A percentile compares a stretch with the other conserved stretches of the same genome.
These are phyloP conservation scores for Colletotrichum camelliae DNA, from an alignment of 2,329 filamentous ascomycete species.

Conservation along the genomic window DNA sequence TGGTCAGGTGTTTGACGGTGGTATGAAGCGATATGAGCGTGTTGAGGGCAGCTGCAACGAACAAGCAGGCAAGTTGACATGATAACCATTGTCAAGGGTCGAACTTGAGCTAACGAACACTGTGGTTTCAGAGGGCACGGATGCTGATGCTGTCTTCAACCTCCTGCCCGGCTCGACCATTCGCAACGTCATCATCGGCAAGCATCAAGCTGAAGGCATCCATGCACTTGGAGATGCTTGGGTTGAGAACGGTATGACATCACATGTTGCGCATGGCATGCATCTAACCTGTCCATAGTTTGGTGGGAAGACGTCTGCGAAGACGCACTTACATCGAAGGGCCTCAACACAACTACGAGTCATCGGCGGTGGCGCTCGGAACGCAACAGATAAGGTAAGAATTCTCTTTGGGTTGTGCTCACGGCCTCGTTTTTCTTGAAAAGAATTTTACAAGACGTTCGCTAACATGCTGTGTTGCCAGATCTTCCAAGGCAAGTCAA, in stretches of 20 bases:
- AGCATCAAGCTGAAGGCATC: constrained; percentile 37
- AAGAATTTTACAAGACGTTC: rapidly evolving
- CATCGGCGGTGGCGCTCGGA: constrained; percentile 31
- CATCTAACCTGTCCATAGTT: constrained; percentile 14
- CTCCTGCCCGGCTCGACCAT: constrained; percentile 39
- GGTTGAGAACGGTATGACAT: constrained; percentile 31
- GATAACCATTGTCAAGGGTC: neutral
- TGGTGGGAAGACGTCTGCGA: constrained; percentile 37
- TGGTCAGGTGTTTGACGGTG: constrained; percentile 36
- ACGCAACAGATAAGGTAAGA: constrained; percentile 32
- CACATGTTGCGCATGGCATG: rapidly evolving
- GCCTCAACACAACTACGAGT: constrained; percentile 33
- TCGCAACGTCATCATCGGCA: constrained; percentile 43
- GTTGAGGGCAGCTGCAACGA: constrained; percentile 46
- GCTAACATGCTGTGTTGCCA: neutral
- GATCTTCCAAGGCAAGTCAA: constrained; percentile 30
- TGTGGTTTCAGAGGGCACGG: constrained; percentile 38
- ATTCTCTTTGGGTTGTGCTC: neutral
- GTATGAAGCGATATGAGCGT: constrained; percentile 43
- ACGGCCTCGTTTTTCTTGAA: neutral
- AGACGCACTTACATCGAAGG: constrained; percentile 32
- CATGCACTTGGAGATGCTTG: constrained; percentile 34
- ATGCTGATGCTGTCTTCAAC: constrained; percentile 44
- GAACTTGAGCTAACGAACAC: neutral
- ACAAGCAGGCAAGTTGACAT: constrained; percentile 30